A percentile compares a stretch with the other conserved stretches of the same genome.
Evolutionary conservation across 2,329 filamentous ascomycete species (phyloP).

Genomic region (Dichotomopilus funicola): DNA sequence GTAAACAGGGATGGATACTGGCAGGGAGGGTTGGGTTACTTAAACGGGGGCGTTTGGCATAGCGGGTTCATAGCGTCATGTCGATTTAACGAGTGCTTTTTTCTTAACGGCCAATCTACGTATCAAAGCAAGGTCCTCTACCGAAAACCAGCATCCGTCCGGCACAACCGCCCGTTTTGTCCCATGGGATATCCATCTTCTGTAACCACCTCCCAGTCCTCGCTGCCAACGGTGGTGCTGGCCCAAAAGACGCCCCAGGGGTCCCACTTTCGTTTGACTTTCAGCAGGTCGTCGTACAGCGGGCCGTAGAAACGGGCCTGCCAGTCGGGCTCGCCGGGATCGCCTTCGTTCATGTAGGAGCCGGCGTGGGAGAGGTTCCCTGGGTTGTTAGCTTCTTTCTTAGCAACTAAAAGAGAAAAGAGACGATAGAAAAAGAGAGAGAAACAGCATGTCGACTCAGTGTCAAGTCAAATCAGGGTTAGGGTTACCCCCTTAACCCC

Average conservation of each 20-base stretch:
- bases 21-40: background rate
- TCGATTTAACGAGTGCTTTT: background rate
- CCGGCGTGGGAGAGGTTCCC: no score
- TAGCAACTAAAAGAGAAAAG: no score
- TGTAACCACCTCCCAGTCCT: conserved; percentile 19
- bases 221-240: conserved; percentile 16
- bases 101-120: background rate
- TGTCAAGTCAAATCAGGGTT: no score
- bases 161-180: conserved; percentile 23
- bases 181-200: conserved; percentile 18
- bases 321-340: conserved; percentile 20
- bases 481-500: no score
- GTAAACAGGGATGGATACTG: no score
- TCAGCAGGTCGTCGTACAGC: conserved; percentile 26
- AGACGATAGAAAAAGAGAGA: no score
- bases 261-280: conserved; percentile 37
- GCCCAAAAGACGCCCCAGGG: conserved; percentile 31
- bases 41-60: background rate
- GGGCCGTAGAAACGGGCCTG: conserved; percentile 18
- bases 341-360: conserved; percentile 21
- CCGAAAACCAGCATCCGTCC: background rate
- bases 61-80: background rate
- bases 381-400: no score
- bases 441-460: no score
- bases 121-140: background rate